These are phyloP conservation scores for Hirschioporus abietinus DNA, from an alignment of 768 basidiomycete genomes.

Conservation along the genomic window DNA sequence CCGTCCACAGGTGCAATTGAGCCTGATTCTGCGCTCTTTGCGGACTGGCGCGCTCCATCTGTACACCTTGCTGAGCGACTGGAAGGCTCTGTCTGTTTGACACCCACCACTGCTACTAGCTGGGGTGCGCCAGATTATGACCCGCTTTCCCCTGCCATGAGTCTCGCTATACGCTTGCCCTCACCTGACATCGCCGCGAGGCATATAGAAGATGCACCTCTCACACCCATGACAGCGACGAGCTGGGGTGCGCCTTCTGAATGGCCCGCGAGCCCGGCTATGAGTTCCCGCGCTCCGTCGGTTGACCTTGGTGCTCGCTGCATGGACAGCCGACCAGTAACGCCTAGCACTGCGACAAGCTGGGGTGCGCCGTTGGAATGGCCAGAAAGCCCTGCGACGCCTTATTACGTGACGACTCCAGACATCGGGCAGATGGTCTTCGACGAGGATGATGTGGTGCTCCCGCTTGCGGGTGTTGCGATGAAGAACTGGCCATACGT, in stretches of 20 bases:
- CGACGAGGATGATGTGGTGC: constrained; percentile 17
- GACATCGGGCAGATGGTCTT: constrained; percentile 35
- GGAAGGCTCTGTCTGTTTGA: constrained; percentile 52
- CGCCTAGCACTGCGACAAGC: constrained; percentile 40
- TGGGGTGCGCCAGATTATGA: constrained; percentile 17
- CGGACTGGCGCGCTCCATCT: constrained; percentile 40
- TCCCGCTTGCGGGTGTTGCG: background rate
- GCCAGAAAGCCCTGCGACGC: constrained; percentile 33
- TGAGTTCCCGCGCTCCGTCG: constrained; percentile 26
- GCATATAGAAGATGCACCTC: constrained; percentile 47
- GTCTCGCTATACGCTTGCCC: constrained; percentile 16
- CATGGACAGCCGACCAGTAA: constrained; percentile 32
- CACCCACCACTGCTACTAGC: constrained; percentile 27
- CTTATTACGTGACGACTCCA: constrained; percentile 33
- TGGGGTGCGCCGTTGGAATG: constrained; percentile 46
- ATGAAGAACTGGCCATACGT: constrained; percentile 3
- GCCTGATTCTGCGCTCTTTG: constrained; percentile 29
- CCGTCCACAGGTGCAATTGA: constrained; percentile 41
- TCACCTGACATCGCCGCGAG: constrained; percentile 37
- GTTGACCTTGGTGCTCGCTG: constrained; percentile 35
- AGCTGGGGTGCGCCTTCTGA: constrained; percentile 41
- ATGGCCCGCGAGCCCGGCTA: constrained; percentile 27
- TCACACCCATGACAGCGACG: constrained; percentile 43
- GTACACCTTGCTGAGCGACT: constrained; percentile 50
- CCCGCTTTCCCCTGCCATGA: constrained; percentile 13